A percentile compares a stretch with the other conserved stretches of the same genome.
phyloP scores from a whole-genome alignment of 129 eudicot genomes.

The Helichrysum umbraculigerum region DNA sequence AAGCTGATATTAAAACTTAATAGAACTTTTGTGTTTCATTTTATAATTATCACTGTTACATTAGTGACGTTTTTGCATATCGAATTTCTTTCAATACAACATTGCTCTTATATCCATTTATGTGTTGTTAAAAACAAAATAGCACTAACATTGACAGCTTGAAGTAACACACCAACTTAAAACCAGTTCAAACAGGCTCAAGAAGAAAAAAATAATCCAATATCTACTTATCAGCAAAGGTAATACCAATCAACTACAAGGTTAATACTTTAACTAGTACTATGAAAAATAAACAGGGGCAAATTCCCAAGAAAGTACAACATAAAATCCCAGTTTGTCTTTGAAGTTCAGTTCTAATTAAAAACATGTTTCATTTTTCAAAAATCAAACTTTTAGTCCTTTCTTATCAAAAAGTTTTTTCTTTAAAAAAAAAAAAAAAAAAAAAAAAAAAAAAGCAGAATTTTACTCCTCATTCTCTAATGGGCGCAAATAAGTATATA shows the following conservation, averaged over 20 bases:
- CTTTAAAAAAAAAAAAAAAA: no score
- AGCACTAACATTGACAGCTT: neutral
- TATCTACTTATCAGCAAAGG: neutral
- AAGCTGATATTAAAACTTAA: neutral
- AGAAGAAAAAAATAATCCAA: neutral
- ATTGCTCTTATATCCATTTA: neutral
- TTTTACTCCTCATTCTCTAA: no score
- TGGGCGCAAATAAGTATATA: no score
- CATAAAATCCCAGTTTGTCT: neutral
- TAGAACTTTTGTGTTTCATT: no score
- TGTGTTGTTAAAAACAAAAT: neutral
- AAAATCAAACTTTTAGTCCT: no score
- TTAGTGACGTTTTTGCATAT: neutral
- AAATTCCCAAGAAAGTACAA: no score
- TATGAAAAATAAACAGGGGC: neutral
- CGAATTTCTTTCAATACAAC: neutral
- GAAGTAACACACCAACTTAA: neutral
- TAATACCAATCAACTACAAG: neutral
- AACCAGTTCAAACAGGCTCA: neutral
- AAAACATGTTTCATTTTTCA: no score
- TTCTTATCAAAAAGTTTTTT: no score
- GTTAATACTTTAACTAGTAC: neutral
- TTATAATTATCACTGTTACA: no score
- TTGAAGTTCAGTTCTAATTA: neutral
- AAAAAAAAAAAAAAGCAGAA: no score